Percentiles rank a stretch among this genome's conserved stretches.
Conservation (phyloP, 345 rosid genomes). For the Pistacia integerrima region DNA sequence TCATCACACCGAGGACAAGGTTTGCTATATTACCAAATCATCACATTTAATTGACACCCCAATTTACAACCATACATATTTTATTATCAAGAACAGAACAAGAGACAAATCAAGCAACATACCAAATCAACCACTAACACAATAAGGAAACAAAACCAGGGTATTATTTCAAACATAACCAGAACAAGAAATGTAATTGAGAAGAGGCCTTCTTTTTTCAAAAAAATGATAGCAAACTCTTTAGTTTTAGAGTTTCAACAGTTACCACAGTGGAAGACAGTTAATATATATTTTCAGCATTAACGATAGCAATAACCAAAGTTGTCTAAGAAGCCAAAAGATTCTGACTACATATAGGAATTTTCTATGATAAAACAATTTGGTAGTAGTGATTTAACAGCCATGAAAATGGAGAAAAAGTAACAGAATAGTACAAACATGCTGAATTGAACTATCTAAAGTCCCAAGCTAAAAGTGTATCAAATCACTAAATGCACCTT, state of each 20-base stretch:
- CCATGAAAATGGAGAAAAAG: background rate
- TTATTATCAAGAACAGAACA: background rate
- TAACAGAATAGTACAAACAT: background rate
- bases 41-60: background rate
- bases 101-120: background rate
- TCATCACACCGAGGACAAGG: background rate
- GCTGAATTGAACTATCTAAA: background rate
- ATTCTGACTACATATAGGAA: background rate
- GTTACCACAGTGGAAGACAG: background rate
- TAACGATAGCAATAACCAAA: background rate
- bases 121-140: background rate
- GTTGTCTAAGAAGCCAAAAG: background rate
- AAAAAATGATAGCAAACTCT: background rate
- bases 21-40: background rate
- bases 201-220: background rate
- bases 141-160: conserved; percentile 1
- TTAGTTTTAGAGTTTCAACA: background rate
- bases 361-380: background rate
- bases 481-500: conserved; percentile 54
- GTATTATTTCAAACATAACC: background rate
- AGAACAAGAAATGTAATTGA: background rate
- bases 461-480: conserved; percentile 25
- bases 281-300: background rate
- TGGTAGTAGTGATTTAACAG: background rate
- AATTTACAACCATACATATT: background rate